Evolutionary conservation across 2,329 filamentous ascomycete species (phyloP), one percentile per base, ranked within the genome.

Genomic region (Diaporthe velutina): DNA sequence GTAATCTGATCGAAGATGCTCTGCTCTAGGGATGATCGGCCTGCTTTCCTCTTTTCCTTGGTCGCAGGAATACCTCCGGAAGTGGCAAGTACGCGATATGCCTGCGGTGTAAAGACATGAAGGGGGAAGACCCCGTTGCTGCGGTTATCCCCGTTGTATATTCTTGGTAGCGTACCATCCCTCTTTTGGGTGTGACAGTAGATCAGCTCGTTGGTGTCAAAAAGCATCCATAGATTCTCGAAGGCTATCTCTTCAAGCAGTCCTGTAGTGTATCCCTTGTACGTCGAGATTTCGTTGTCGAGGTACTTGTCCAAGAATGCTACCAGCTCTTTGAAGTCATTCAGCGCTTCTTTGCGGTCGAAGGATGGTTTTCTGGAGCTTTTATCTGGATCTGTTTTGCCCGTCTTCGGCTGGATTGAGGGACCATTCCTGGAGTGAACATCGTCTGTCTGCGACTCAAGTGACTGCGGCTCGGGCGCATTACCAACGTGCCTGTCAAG

Each of bases 61-160:
- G 54, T 57, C 30, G 54, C 52, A 12, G n/a, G 7, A 19, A 38
- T 42, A 1, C 67, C 67, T 22, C 67, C 67, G 6, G 38, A 4
- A 8, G 67, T 70, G 7, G 35, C 48, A 19, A 70, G 48, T 17
- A 70, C 52, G 8, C 67, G 35, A 22, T 70, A 70, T 4, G 33
- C 67, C 28, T 70, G 67, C 3, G 67, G 67, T 8, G 54, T 57
- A 3, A 35, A 17, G 9, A 57, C 28, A 3, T n/a, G 17, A 2
- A 57, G 52, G 28, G 52, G 52, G 3, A 3, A 7, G 5, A 3
- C 6, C 6, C 13, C 7, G 25, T 33, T 55, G 4, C 19, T 55
- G 25, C 52, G 25, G 5, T 19, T 33, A 3, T 33, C 25, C 3
- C 15, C 28, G 10, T 55, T 55, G 25, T 33, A 55, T 19, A 30